Evolutionary conservation across 441 rosid species (phyloP), one percentile per base, ranked within the genome.

Genomic region (Gossypium lobatum): DNA sequence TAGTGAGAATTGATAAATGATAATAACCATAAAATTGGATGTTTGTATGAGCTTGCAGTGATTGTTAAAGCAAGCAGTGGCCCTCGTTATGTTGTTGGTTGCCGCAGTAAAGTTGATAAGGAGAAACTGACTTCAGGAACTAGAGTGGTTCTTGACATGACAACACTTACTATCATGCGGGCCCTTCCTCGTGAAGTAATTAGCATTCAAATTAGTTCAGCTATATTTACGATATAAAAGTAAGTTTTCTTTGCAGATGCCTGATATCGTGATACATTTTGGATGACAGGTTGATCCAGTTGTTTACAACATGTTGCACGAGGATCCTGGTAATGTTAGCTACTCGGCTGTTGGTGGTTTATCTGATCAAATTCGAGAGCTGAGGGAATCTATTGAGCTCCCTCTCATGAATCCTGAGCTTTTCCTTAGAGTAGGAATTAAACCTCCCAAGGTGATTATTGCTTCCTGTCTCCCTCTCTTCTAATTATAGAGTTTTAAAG

Each of bases 351-450:
- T 95, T 58, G 98, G 97, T 31, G 99, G 99, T 16, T 81, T 95
- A 74, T 85, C 93, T 65, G 99, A 95, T 79, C 98, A 95, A 84
- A 95, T 95, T 62, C 83, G 97, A 79, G 99, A 95, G 74, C 79
- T 95, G 60, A 93, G 99, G 80, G 98, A 95, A 79, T 95, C 97
- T 71, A 95, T 95, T 79, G 99, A 95, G 80, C 88, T 95, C 13
- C 98, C 97, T 78, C 88, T 95, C 46, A 93, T 93, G 99, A 95
- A 95, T 79, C 99, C 98, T 34, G 98, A 95, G 76, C 95, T 95
- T 70, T 95, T 93, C 86, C 77, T 93, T 37, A 85, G 99, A 80
- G 98, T 95, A 39, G 98, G 99, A 62, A 93, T 95, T 60, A 93
- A 95, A 77, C 99, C 99, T 61, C 99, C 99, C 11, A 95, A 93